Conservation (phyloP, 2,329 filamentous ascomycete species). For the Claviceps maximensis region DNA sequence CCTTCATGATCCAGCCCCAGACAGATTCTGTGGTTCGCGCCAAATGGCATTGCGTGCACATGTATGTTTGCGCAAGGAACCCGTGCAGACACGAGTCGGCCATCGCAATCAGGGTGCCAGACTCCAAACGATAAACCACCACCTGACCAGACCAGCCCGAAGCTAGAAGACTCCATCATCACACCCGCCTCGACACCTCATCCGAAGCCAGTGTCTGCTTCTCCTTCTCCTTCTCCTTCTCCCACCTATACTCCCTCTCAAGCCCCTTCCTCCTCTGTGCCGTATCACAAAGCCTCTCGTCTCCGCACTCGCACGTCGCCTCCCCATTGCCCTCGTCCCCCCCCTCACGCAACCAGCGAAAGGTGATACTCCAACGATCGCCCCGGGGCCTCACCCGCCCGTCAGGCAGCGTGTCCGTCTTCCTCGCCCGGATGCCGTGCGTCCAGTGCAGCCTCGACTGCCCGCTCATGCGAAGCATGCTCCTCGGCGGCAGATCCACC, state of each 20-base stretch:
- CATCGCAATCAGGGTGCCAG: too few species aligned
- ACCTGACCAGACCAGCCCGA: too few species aligned
- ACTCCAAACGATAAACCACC: too few species aligned
- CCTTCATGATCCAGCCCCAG: too few species aligned
- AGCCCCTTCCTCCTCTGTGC: constrained; percentile 31
- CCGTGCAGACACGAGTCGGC: too few species aligned
- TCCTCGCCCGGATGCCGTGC: constrained; percentile 40
- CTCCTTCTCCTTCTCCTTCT: constrained; percentile 9
- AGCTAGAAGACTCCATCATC: too few species aligned
- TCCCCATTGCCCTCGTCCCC: constrained; percentile 13
- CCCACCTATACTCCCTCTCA: constrained; percentile 38
- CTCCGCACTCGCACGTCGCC: constrained; percentile 35
- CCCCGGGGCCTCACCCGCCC: constrained; percentile 28
- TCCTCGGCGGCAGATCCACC: constrained; percentile 33
- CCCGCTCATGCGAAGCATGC: constrained; percentile 37
- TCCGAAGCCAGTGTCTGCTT: too few species aligned
- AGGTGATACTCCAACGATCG: constrained; percentile 42
- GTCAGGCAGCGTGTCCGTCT: constrained; percentile 34
- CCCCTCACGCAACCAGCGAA: constrained; percentile 32
- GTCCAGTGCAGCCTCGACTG: constrained; percentile 41
- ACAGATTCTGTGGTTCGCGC: too few species aligned
- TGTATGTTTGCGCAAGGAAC: too few species aligned
- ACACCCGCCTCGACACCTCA: too few species aligned
- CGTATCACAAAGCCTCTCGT: constrained; percentile 36
- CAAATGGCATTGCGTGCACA: too few species aligned